These are phyloP conservation scores for Strigomonas culicis DNA, from an alignment of 208 protist genomes.

Conservation along the genomic window DNA sequence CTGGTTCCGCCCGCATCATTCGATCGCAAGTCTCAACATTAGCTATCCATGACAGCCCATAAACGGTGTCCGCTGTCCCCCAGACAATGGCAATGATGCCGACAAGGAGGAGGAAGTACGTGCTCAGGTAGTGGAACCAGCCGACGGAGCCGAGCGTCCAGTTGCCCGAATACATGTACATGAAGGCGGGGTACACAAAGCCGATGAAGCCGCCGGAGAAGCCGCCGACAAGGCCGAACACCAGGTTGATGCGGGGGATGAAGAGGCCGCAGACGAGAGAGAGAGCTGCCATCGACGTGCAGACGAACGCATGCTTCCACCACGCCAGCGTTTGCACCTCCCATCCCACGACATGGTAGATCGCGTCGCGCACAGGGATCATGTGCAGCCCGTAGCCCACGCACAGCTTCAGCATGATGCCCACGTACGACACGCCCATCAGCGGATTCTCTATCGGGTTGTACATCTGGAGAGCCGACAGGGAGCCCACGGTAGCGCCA, in stretches of 20 bases:
- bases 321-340: slow-evolving; percentile 39
- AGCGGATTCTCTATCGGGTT: slow-evolving; percentile 43
- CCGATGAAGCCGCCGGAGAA: slow-evolving; percentile 67
- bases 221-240: slow-evolving; percentile 70
- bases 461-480: slow-evolving; percentile 63
- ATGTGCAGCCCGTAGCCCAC: slow-evolving; percentile 62
- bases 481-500: slow-evolving; percentile 23
- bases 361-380: slow-evolving; percentile 55
- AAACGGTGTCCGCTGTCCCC: slow-evolving; percentile 54
- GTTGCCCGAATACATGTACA: slow-evolving; percentile 66
- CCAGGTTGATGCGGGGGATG: slow-evolving; percentile 58
- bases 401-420: slow-evolving; percentile 68
- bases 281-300: slow-evolving; percentile 23
- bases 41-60: slow-evolving; percentile 21
- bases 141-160: slow-evolving; percentile 31
- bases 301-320: slow-evolving; percentile 44
- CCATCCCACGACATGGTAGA: slow-evolving; percentile 46
- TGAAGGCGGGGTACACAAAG: slow-evolving; percentile 67
- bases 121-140: slow-evolving; percentile 50
- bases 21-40: slow-evolving; percentile 16
- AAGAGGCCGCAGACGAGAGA: slow-evolving; percentile 62
- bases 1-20: too few relatives aligned
- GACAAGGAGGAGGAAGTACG: slow-evolving; percentile 55
- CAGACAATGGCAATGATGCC: slow-evolving; percentile 64
- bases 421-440: slow-evolving; percentile 55